Evolutionary conservation across 2,329 filamentous ascomycete species (phyloP).

Genomic region (Colletotrichum sp.): DNA sequence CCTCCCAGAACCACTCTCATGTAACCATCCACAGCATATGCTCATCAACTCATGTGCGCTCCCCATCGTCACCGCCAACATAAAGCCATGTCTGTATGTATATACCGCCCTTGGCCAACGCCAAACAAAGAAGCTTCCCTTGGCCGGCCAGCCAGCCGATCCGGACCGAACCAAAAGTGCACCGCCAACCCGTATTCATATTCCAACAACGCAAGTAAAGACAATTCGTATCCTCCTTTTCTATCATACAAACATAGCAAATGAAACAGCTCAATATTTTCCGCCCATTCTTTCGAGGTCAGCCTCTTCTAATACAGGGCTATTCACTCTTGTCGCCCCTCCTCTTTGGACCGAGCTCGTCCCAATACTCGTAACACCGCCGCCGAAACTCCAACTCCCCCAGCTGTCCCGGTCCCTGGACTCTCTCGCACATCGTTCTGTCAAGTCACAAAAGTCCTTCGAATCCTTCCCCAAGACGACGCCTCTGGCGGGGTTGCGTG

Average conservation of each 20-base stretch:
- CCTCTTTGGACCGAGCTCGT: constrained; percentile 1
- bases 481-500: constrained; percentile 18
- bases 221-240: neutral
- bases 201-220: neutral
- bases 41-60: neutral
- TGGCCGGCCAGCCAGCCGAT: neutral
- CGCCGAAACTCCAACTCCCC: constrained; percentile 34
- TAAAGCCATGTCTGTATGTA: neutral
- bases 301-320: constrained; percentile 27
- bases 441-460: constrained; percentile 32
- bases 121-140: neutral
- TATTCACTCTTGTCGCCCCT: constrained; percentile 18
- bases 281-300: constrained; percentile 32
- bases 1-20: neutral
- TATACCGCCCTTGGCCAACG: neutral
- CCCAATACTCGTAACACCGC: neutral
- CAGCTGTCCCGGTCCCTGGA: constrained; percentile 35
- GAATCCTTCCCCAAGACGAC: constrained; percentile 26
- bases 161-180: neutral
- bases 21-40: neutral
- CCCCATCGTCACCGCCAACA: neutral
- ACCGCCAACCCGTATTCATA: neutral
- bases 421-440: constrained; percentile 33
- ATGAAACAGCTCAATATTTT: constrained; percentile 19
- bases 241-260: neutral